phyloP scores from a whole-genome alignment of 805 yeast species.

The Middelhovenomyces tepae region DNA sequence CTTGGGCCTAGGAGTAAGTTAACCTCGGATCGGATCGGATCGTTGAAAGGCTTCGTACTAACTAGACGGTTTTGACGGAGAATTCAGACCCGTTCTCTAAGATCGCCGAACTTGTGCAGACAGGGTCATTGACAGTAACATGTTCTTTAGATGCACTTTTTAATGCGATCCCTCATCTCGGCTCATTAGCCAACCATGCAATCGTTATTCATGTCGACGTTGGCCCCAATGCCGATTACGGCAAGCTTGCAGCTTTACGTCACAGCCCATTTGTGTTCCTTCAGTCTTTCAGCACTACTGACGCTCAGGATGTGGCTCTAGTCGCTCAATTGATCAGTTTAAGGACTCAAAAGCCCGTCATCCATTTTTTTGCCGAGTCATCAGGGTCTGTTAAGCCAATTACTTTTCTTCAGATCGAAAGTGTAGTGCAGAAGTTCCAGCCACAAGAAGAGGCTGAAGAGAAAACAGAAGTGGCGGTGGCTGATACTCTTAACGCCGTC shows the following conservation, averaged over 20 bases:
- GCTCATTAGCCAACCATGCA: conserved; percentile 30
- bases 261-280: conserved; percentile 57
- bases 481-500: conserved; percentile 28
- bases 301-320: conserved; percentile 44
- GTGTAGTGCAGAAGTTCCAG: conserved; percentile 7
- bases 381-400: conserved; percentile 9
- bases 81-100: too few relatives aligned
- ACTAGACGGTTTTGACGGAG: too few relatives aligned
- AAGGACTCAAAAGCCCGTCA: conserved; percentile 44
- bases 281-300: conserved; percentile 54
- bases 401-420: conserved; percentile 7
- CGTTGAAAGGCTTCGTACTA: too few relatives aligned
- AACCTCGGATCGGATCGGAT: too few relatives aligned
- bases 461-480: conserved; percentile 20
- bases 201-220: conserved; percentile 57
- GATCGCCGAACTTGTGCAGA: too few relatives aligned
- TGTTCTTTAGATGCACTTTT: conserved; percentile 48
- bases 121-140: too few relatives aligned
- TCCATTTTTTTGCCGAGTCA: conserved; percentile 51
- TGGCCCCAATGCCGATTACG: conserved; percentile 45
- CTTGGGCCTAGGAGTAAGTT: too few relatives aligned
- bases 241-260: conserved; percentile 61
- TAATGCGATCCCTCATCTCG: conserved; percentile 51
- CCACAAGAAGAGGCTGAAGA: conserved; percentile 5
- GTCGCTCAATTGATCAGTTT: conserved; percentile 52